A percentile compares a stretch with the other conserved stretches of the same genome.
phyloP scores from a whole-genome alignment of 169 alveolate species.

The Plasmodium knowlesi region DNA sequence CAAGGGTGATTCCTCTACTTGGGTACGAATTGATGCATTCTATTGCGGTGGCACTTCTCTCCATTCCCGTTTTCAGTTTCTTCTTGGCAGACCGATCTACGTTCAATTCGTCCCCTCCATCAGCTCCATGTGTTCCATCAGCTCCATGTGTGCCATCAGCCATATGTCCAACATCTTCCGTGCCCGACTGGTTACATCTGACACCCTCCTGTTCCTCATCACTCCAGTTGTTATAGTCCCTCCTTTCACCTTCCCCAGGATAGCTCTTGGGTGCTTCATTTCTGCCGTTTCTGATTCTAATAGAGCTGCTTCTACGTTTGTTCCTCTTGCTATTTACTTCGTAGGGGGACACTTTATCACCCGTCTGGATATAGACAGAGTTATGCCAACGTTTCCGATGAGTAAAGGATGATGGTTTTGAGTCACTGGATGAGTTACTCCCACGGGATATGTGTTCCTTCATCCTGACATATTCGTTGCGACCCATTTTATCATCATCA shows the following conservation, averaged over 20 bases:
- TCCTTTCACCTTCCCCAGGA: not conserved
- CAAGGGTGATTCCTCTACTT: not conserved
- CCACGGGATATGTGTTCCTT: not conserved
- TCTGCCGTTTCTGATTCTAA: not conserved
- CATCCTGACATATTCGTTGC: not conserved
- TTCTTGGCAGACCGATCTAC: not conserved
- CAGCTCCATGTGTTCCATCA: not conserved
- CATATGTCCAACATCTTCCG: not conserved
- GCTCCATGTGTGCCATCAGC: not conserved
- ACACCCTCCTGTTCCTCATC: constrained; percentile 1
- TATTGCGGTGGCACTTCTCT: not conserved
- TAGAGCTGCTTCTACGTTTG: constrained; percentile 10
- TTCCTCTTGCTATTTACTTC: not conserved
- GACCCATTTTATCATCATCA: not conserved
- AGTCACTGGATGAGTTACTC: not conserved
- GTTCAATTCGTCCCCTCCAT: not conserved
- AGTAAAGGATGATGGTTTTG: not conserved
- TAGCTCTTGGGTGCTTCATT: not conserved
- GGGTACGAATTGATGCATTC: too few relatives aligned
- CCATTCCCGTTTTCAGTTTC: not conserved
- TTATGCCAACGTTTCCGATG: not conserved
- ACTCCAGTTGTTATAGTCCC: not conserved
- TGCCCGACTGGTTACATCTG: not conserved
- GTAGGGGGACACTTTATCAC: not conserved
- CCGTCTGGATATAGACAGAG: not conserved